Percentiles rank a stretch among this genome's conserved stretches.
These are phyloP conservation scores for Wickerhamiella allomyrinae DNA, from an alignment of 805 yeast genomes.

Conservation along the genomic window DNA sequence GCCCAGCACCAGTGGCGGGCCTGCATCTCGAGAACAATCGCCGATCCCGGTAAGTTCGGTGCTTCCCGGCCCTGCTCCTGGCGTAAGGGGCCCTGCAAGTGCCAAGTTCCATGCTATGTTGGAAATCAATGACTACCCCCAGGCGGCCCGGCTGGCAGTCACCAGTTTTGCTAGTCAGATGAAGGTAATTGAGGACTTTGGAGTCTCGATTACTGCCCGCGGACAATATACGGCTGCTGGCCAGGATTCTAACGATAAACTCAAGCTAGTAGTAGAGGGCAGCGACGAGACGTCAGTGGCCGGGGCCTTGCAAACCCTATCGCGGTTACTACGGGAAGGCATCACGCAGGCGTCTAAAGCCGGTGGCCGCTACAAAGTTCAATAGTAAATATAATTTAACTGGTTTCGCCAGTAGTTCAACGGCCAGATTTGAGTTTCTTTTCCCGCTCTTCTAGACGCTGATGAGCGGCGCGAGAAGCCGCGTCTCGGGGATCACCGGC, in stretches of 20 bases:
- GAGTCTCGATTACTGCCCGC: conserved; percentile 63
- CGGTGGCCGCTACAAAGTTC: neutral
- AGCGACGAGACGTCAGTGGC: conserved; percentile 41
- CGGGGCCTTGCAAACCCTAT: conserved; percentile 8
- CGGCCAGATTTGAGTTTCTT: neutral
- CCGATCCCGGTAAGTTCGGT: neutral
- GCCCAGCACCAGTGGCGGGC: neutral
- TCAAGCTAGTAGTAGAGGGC: conserved; percentile 69
- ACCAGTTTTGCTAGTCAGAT: conserved; percentile 8
- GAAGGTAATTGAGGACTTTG: conserved; percentile 12
- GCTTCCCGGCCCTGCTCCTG: neutral
- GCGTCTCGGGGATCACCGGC: conserved; percentile 1
- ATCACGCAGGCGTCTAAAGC: neutral
- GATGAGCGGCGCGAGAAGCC: neutral
- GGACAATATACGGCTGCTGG: conserved; percentile 66
- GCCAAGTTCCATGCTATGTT: conserved; percentile 46
- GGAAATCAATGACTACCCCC: conserved; percentile 75
- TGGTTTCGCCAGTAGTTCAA: neutral
- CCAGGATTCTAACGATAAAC: conserved; percentile 40
- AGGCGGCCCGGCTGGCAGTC: conserved; percentile 22
- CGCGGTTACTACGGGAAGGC: neutral
- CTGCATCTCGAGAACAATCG: neutral
- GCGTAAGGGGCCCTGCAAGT: neutral
- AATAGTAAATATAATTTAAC: neutral
- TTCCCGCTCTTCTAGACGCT: neutral